Evolutionary conservation across 768 basidiomycete species (phyloP).

Genomic region (Fomitopsis pulvina): DNA sequence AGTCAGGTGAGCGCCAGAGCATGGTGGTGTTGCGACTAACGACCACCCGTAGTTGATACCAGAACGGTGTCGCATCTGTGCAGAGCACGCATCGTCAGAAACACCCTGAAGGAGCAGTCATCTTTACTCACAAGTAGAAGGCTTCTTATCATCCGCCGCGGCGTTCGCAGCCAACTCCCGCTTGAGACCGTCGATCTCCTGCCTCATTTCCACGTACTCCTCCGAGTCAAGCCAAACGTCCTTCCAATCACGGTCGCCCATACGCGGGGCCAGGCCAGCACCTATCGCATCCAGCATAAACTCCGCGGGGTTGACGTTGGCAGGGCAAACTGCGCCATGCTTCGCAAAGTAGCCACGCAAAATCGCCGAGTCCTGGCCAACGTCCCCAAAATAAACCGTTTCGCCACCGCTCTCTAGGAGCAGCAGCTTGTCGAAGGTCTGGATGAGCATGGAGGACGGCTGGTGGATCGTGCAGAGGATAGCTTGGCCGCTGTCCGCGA

Average conservation of each 20-base stretch:
- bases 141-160: conserved; percentile 7
- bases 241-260: conserved; percentile 81
- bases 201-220: conserved; percentile 37
- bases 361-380: conserved; percentile 64
- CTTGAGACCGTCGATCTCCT: conserved; percentile 39
- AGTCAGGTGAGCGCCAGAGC: conserved; percentile 80
- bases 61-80: conserved; percentile 68
- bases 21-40: conserved; percentile 59
- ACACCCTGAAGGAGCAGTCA: neutral
- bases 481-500: conserved; percentile 81
- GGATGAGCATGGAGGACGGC: conserved; percentile 80
- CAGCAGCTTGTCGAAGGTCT: conserved; percentile 73
- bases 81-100: neutral
- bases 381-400: conserved; percentile 92
- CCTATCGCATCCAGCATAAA: conserved; percentile 86
- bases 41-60: conserved; percentile 67
- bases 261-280: conserved; percentile 65
- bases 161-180: conserved; percentile 8
- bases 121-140: conserved; percentile 15
- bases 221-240: conserved; percentile 76
- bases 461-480: conserved; percentile 91
- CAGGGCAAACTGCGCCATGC: conserved; percentile 68
- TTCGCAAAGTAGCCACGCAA: conserved; percentile 72
- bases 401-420: conserved; percentile 74
- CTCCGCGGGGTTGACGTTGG: conserved; percentile 69